Evolutionary conservation across 2,329 filamentous ascomycete genomes (phyloP).

Genomic region (Xylariaceae sp.): DNA sequence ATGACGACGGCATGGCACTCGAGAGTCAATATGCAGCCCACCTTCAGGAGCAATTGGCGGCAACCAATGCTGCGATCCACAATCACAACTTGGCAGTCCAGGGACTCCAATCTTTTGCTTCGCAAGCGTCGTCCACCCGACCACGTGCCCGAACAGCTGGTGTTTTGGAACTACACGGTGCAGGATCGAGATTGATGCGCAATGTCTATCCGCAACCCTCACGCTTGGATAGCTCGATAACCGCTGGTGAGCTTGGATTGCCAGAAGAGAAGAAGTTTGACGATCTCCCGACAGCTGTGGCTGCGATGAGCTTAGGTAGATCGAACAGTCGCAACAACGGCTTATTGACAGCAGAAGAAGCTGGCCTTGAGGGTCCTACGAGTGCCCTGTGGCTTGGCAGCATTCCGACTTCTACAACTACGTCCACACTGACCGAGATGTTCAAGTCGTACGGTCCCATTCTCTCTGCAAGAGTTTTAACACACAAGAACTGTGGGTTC

Average conservation of each 20-base stretch:
- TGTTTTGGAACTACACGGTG: slow-evolving; percentile 73
- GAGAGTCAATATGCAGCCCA: slow-evolving; percentile 63
- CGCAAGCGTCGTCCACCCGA: slow-evolving; percentile 76
- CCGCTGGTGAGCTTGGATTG: slow-evolving; percentile 72
- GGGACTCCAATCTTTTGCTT: slow-evolving; percentile 69
- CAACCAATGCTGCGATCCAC: slow-evolving; percentile 73
- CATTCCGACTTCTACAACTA: slow-evolving; percentile 95
- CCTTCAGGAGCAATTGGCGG: slow-evolving; percentile 64
- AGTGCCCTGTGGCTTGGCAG: slow-evolving; percentile 96
- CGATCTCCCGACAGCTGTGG: slow-evolving; percentile 79
- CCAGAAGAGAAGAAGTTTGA: slow-evolving; percentile 78
- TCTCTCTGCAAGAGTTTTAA: slow-evolving; percentile 87
- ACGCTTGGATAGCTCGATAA: slow-evolving; percentile 75
- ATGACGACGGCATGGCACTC: slow-evolving; percentile 55
- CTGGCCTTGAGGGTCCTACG: slow-evolving; percentile 83
- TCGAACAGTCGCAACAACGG: slow-evolving; percentile 68
- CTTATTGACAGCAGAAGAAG: slow-evolving; percentile 73
- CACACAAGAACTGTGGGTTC: slow-evolving; percentile 98
- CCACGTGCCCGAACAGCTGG: slow-evolving; percentile 91
- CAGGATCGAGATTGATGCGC: slow-evolving; percentile 65
- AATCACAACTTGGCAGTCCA: slow-evolving; percentile 93
- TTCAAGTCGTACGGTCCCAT: slow-evolving; percentile 94
- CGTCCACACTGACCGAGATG: slow-evolving; percentile 91
- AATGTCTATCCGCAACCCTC: slow-evolving; percentile 75
- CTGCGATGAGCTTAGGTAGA: slow-evolving; percentile 72